Evolutionary conservation across 116 monocot species (phyloP), one percentile per base, ranked within the genome.

Genomic region (Dioscorea cayenensis): DNA sequence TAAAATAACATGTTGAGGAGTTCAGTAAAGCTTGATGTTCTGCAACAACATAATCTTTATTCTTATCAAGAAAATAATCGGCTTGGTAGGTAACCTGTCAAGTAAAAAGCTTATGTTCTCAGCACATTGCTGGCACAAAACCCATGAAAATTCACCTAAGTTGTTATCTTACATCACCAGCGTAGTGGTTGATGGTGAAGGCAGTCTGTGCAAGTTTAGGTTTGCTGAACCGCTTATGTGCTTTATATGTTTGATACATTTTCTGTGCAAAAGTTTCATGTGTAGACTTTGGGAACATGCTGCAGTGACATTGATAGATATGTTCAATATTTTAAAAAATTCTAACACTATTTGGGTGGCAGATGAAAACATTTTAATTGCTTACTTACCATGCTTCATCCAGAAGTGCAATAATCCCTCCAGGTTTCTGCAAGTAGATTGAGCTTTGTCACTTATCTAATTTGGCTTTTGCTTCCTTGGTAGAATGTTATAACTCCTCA

Each of bases 221-320:
- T 76, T 93, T 97, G 84, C 84, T 93, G 77, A 97, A 97, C 23
- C 97, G 93, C 79, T 90, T 97, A 76, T 97, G 84, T 51, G 60
- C 81, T 78, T 88, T 97, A 76, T 90, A 97, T 69, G 88, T 97
- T 78, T 97, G 97, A 72, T 93, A 97, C 90, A 97, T 80, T 76
- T 97, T 97, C 65, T 86, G 93, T 51, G 90, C 83, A 81, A 97
- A 97, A 70, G 97, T 97, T 77, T 97, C 97, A 76, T 92, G 97
- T 60, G 96, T 96, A 10, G 96, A 96, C 77, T 96, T 96, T 52
- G 96, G 96, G 76, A 96, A 96, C 96, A 96, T 97, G 51, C 97
- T 97, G 86, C 77, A 88, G 66, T 25, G 63, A 35, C 17, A 51
- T 51, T 51, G 2, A 51, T 51, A 11, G 11, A 11, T 51, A 51